A percentile compares a stretch with the other conserved stretches of the same genome.
Evolutionary conservation across 2,329 filamentous ascomycete genomes (phyloP).

Genomic region (Grosmannia clavigera): DNA sequence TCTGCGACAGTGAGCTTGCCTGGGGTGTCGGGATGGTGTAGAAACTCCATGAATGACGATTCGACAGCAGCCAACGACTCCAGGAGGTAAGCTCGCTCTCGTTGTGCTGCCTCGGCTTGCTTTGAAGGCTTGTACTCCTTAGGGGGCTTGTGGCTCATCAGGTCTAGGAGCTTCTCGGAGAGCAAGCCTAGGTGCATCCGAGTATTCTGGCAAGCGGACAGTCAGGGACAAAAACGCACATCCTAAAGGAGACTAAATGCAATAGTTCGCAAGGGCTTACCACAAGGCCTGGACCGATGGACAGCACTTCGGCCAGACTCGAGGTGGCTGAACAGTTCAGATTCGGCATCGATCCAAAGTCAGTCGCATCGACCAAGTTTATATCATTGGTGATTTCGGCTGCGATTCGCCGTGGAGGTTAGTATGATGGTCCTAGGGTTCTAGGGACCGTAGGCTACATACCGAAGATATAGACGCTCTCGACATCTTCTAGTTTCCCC

Average conservation of each 20-base stretch:
- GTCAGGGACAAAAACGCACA: background rate
- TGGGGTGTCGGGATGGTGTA: constrained; percentile 16
- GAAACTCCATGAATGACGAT: constrained; percentile 28
- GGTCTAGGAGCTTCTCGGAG: constrained; percentile 38
- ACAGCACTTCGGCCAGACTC: constrained; percentile 30
- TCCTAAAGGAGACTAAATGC: constrained; percentile 9
- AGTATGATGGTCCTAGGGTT: background rate
- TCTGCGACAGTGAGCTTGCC: constrained; percentile 28
- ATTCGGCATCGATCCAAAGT: constrained; percentile 40
- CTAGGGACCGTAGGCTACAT: constrained; percentile 6
- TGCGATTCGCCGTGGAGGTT: constrained; percentile 13
- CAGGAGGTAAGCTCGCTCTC: constrained; percentile 31
- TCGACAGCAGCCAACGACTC: constrained; percentile 29
- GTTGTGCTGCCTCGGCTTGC: constrained; percentile 21
- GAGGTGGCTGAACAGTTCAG: constrained; percentile 26
- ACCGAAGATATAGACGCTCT: constrained; percentile 35
- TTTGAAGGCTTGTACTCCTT: constrained; percentile 37
- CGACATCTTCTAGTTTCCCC: constrained; percentile 26
- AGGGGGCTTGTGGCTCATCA: constrained; percentile 34
- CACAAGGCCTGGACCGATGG: constrained; percentile 38
- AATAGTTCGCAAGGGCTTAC: constrained; percentile 19
- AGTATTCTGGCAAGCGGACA: constrained; percentile 24
- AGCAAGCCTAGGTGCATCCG: constrained; percentile 37
- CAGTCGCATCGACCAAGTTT: constrained; percentile 30
- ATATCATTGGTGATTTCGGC: constrained; percentile 28